These are phyloP conservation scores for Xylaria sp. DNA, from an alignment of 2,329 filamentous ascomycete species.

Conservation along the genomic window DNA sequence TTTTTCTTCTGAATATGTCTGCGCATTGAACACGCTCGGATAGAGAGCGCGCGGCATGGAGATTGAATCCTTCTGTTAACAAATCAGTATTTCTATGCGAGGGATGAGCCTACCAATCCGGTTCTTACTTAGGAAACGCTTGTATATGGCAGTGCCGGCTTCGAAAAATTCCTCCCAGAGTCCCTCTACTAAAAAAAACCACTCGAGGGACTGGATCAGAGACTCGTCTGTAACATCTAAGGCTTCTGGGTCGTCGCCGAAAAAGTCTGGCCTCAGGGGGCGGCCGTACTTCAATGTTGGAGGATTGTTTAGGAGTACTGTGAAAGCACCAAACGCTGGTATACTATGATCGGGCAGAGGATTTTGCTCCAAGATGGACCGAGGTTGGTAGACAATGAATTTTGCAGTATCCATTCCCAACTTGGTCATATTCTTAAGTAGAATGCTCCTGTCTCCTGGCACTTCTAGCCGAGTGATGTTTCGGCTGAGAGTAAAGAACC, in stretches of 20 bases:
- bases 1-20: conserved; percentile 57
- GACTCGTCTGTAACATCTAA: conserved; percentile 72
- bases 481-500: conserved; percentile 77
- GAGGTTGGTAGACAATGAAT: conserved; percentile 77
- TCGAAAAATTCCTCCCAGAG: conserved; percentile 77
- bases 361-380: conserved; percentile 62
- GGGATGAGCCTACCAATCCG: neutral
- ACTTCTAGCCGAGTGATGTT: conserved; percentile 81
- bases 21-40: conserved; percentile 63
- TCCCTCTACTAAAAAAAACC: conserved; percentile 80
- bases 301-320: conserved; percentile 60
- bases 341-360: conserved; percentile 51
- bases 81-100: conserved; percentile 22
- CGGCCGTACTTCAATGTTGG: conserved; percentile 69
- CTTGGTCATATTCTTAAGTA: conserved; percentile 79
- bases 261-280: conserved; percentile 76
- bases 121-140: conserved; percentile 82
- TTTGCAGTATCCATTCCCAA: conserved; percentile 77
- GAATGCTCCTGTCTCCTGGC: conserved; percentile 70
- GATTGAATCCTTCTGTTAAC: conserved; percentile 58
- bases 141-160: conserved; percentile 78
- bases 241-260: conserved; percentile 68
- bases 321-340: conserved; percentile 60
- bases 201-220: conserved; percentile 84
- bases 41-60: conserved; percentile 66